Conservation (phyloP, 352 stramenopile species). For the Stramenopiles sp. region DNA sequence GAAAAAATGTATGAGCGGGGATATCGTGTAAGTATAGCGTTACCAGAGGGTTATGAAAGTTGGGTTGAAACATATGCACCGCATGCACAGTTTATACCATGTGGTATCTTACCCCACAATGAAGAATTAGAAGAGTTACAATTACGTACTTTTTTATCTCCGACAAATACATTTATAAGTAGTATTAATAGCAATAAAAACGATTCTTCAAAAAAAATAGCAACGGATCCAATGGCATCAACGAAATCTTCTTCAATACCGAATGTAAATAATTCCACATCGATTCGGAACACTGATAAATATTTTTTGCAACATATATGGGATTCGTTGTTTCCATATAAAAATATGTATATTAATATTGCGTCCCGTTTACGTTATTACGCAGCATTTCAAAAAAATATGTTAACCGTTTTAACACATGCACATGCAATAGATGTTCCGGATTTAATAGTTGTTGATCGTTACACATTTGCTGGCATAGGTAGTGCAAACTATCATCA, state of each 20-base stretch:
- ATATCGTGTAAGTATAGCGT: background rate
- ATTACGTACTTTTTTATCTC: no score
- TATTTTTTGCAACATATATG: background rate
- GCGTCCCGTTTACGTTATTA: background rate
- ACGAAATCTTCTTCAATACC: no score
- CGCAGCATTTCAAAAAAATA: background rate
- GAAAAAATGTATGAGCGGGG: background rate
- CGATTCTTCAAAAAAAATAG: no score
- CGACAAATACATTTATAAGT: no score
- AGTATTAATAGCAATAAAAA: no score
- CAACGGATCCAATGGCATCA: no score
- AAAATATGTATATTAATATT: background rate
- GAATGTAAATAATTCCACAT: no score
- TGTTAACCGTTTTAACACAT: background rate
- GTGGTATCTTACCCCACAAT: background rate
- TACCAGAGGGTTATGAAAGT: background rate
- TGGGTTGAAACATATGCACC: background rate
- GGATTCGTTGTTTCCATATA: background rate
- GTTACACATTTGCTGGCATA: background rate
- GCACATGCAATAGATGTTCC: background rate
- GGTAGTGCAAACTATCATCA: background rate
- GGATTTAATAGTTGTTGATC: background rate
- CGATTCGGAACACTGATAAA: no score
- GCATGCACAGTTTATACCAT: background rate
- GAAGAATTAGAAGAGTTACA: background rate